Percentiles rank a stretch among this genome's conserved stretches.
These are phyloP conservation scores for Hamigera avellanea DNA, from an alignment of 495 filamentous ascomycete genomes.

Conservation along the genomic window DNA sequence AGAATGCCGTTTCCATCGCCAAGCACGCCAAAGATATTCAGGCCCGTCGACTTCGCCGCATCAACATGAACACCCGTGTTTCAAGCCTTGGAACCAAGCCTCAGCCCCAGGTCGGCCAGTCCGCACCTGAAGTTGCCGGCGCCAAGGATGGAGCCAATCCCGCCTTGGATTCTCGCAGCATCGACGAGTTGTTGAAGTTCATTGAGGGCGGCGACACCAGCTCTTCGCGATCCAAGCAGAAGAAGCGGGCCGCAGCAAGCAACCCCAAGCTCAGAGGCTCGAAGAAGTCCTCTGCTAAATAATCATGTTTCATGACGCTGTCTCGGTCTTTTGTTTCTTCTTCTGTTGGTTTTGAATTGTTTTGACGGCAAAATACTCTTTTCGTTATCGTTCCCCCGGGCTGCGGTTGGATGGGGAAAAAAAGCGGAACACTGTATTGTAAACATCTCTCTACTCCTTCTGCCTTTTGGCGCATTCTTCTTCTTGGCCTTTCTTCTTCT, in stretches of 20 bases:
- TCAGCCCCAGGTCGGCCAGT: constrained; percentile 45
- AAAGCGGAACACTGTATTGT: constrained; percentile 19
- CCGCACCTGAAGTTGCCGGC: constrained; percentile 30
- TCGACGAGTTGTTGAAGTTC: constrained; percentile 79
- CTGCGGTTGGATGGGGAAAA: constrained; percentile 7
- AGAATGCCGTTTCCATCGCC: constrained; percentile 84
- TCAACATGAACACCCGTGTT: constrained; percentile 44
- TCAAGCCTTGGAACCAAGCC: constrained; percentile 37
- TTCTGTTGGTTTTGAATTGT: constrained; percentile 10
- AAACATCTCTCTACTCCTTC: constrained; percentile 31
- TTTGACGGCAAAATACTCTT: constrained; percentile 25
- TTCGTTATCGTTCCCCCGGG: constrained; percentile 1
- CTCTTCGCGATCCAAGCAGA: constrained; percentile 41
- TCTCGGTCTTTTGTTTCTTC: not conserved
- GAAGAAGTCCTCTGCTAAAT: constrained; percentile 28
- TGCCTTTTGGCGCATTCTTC: constrained; percentile 7
- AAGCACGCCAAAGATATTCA: constrained; percentile 84
- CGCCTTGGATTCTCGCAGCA: constrained; percentile 57
- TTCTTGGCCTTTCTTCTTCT: constrained; percentile 8
- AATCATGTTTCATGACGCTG: not conserved
- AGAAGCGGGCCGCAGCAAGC: constrained; percentile 51
- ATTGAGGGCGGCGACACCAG: constrained; percentile 63
- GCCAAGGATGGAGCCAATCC: constrained; percentile 20
- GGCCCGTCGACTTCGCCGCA: constrained; percentile 52
- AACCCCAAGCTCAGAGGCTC: constrained; percentile 59